These are phyloP conservation scores for Lagerstroemia speciosa DNA, from an alignment of 345 rosid species.

Conservation along the genomic window DNA sequence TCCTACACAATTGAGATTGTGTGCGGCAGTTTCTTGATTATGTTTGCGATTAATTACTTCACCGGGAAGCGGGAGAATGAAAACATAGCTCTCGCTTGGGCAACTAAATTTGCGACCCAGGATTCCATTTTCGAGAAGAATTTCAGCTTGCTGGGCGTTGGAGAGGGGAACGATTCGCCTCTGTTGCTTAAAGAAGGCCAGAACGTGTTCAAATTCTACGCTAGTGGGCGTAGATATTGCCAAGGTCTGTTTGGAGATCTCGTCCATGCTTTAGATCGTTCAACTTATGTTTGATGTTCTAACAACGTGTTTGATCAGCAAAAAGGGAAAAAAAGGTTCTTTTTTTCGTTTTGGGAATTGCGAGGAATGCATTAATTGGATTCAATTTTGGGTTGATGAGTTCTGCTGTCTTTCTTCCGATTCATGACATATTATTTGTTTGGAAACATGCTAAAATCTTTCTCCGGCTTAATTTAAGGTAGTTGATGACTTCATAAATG, in stretches of 20 bases:
- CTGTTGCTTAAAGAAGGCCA: conserved; percentile 84
- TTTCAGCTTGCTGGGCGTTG: conserved; percentile 51
- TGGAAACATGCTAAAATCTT: not conserved
- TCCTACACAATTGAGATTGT: conserved; percentile 57
- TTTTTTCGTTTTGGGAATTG: not conserved
- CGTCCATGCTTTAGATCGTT: not conserved
- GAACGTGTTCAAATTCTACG: conserved; percentile 84
- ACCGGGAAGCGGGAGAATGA: conserved; percentile 83
- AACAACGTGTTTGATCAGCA: no score
- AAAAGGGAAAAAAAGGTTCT: no score
- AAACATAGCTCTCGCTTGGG: conserved; percentile 83
- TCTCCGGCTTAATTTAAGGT: not conserved
- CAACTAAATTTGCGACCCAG: conserved; percentile 60
- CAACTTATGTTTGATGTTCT: not conserved
- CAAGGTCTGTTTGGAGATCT: conserved; percentile 27
- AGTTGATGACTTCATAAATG: not conserved
- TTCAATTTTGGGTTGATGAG: not conserved
- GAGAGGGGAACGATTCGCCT: conserved; percentile 80
- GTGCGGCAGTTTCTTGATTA: conserved; percentile 54
- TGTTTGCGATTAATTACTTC: conserved; percentile 61
- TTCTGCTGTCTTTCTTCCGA: not conserved
- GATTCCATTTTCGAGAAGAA: conserved; percentile 74
- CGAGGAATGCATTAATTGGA: not conserved
- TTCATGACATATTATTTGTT: not conserved
- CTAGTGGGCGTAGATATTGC: conserved; percentile 90